Evolutionary conservation across 208 protist species (phyloP).

Genomic region (Polymyxa betae): DNA sequence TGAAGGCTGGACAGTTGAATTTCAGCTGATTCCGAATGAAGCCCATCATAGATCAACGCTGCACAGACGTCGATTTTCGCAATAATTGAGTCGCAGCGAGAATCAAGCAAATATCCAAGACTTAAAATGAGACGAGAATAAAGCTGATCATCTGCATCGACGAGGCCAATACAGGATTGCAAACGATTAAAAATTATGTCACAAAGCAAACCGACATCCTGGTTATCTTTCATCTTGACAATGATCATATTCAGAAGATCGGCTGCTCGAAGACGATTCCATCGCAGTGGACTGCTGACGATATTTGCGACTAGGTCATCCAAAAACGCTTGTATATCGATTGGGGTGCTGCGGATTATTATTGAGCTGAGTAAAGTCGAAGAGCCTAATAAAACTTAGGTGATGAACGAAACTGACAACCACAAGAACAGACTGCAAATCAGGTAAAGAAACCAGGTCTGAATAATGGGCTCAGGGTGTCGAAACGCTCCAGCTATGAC

Average conservation of each 20-base stretch:
- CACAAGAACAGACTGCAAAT: background rate
- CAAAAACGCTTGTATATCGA: background rate
- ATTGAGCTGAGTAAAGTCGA: background rate
- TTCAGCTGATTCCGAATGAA: background rate
- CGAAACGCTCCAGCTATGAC: background rate
- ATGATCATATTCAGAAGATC: background rate
- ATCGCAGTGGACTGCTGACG: background rate
- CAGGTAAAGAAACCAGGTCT: constrained; percentile 3
- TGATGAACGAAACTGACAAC: no score
- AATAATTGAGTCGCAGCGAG: background rate
- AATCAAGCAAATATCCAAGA: constrained; percentile 19
- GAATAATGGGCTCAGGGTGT: constrained; percentile 17
- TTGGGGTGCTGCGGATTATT: background rate
- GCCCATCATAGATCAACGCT: background rate
- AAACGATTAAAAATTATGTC: background rate
- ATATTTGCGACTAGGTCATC: background rate
- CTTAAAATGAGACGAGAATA: background rate
- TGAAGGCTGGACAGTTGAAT: constrained; percentile 20
- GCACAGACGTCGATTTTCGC: background rate
- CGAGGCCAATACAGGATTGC: background rate
- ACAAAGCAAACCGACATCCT: background rate
- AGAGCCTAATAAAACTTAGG: no score
- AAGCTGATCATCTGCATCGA: background rate
- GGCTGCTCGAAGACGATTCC: background rate
- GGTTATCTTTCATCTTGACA: background rate